A percentile compares a stretch with the other conserved stretches of the same genome.
These are phyloP conservation scores for Gonapodya prolifera DNA, from an alignment of 192 early-diverging fungal species.

Conservation along the genomic window DNA sequence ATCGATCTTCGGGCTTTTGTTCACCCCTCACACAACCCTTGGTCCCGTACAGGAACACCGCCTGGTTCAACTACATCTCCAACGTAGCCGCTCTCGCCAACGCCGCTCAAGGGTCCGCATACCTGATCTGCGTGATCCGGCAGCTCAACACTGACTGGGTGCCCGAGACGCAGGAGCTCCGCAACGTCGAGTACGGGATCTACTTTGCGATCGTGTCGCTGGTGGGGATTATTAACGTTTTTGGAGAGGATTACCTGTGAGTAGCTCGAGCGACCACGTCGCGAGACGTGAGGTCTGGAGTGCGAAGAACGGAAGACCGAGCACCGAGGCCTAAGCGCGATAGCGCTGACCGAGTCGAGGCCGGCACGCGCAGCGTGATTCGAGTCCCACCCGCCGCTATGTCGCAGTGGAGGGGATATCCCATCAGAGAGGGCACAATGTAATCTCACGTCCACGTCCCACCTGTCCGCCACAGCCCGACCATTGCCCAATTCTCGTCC, in stretches of 20 bases:
- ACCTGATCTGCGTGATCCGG: not conserved
- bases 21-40: not conserved
- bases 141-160: not conserved
- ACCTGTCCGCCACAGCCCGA: not conserved
- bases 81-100: conserved; percentile 2
- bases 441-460: not conserved
- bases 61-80: conserved; percentile 2
- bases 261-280: no score
- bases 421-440: no score
- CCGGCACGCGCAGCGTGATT: no score
- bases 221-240: not conserved
- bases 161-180: not conserved
- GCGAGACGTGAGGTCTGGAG: no score
- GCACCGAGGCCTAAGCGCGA: no score
- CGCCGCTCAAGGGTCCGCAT: not conserved
- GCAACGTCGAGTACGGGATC: conserved; percentile 1
- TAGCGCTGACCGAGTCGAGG: no score
- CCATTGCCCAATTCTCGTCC: not conserved
- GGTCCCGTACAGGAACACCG: not conserved
- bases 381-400: no score
- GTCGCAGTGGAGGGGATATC: no score
- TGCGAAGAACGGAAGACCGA: no score
- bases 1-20: no score
- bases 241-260: not conserved
- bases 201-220: not conserved